Evolutionary conservation across 768 basidiomycete species (phyloP).

Genomic region (Kwoniella sp.): DNA sequence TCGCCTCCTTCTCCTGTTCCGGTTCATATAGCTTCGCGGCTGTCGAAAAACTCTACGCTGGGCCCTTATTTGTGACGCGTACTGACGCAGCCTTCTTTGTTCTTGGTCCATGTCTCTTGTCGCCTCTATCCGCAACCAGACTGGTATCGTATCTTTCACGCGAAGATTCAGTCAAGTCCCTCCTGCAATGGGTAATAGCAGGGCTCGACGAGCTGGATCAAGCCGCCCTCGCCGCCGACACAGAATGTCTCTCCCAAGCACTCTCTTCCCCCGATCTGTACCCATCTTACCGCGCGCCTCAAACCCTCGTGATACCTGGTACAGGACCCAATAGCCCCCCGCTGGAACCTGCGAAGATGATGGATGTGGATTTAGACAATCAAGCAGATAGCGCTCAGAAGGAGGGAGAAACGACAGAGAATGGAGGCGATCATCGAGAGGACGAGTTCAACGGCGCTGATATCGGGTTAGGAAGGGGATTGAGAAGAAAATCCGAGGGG

Average conservation of each 20-base stretch:
- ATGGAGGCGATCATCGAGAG: slow-evolving; percentile 8
- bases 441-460: slow-evolving; percentile 12
- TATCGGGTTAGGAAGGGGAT: slow-evolving; percentile 30
- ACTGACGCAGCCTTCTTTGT: background rate
- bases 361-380: slow-evolving; percentile 2
- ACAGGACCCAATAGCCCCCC: slow-evolving; percentile 35
- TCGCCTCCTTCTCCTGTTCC: background rate
- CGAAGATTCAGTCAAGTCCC: slow-evolving; percentile 41
- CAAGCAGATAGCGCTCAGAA: slow-evolving; percentile 14
- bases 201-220: slow-evolving; percentile 53
- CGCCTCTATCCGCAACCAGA: slow-evolving; percentile 61
- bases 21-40: no score
- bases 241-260: slow-evolving; percentile 20
- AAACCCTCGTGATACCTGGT: slow-evolving; percentile 23
- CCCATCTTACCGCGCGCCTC: slow-evolving; percentile 28
- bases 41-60: no score
- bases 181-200: slow-evolving; percentile 53
- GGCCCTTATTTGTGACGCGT: background rate
- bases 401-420: slow-evolving; percentile 1
- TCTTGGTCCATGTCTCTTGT: background rate
- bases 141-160: slow-evolving; percentile 46
- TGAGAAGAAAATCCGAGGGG: slow-evolving; percentile 19
- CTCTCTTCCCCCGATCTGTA: slow-evolving; percentile 24
- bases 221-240: slow-evolving; percentile 40
- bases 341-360: slow-evolving; percentile 32